Evolutionary conservation across 306 rosid species (phyloP).

Genomic region (Rubus idaeus): DNA sequence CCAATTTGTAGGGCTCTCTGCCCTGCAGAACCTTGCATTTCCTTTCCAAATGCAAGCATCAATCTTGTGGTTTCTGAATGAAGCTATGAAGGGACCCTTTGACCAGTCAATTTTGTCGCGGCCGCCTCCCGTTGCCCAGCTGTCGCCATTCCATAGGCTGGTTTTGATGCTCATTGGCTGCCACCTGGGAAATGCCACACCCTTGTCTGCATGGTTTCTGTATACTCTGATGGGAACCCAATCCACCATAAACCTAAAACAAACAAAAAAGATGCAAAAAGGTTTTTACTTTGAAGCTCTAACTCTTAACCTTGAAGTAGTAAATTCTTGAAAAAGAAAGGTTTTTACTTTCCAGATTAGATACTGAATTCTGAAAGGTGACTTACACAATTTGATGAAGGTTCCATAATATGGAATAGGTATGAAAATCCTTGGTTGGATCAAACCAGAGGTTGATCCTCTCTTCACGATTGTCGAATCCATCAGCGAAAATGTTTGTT

Average conservation of each 20-base stretch:
- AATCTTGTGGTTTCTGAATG: slow-evolving; percentile 58
- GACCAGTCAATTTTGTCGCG: slow-evolving; percentile 83
- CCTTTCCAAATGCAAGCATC: slow-evolving; percentile 88
- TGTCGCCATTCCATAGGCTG: slow-evolving; percentile 79
- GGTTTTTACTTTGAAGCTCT: neutral
- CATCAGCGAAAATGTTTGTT: slow-evolving; percentile 77
- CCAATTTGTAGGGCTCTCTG: slow-evolving; percentile 61
- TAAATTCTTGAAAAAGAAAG: neutral
- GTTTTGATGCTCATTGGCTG: slow-evolving; percentile 84
- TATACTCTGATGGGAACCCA: slow-evolving; percentile 77
- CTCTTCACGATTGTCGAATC: slow-evolving; percentile 74
- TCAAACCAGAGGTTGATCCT: slow-evolving; percentile 93
- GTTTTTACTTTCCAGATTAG: neutral
- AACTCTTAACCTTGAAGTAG: too few relatives aligned
- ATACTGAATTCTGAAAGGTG: neutral
- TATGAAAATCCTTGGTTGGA: slow-evolving; percentile 81
- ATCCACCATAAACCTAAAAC: slow-evolving; percentile 78
- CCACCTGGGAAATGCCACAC: slow-evolving; percentile 77
- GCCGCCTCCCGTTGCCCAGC: slow-evolving; percentile 95
- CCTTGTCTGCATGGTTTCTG: slow-evolving; percentile 84
- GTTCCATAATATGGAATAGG: slow-evolving; percentile 87
- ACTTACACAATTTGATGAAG: slow-evolving; percentile 85
- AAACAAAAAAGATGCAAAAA: neutral
- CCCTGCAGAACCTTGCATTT: slow-evolving; percentile 80
- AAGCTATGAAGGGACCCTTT: slow-evolving; percentile 72